Base-by-base conservation (phyloP, 2,329 filamentous ascomycete genomes). In the Apiospora koreana region DNA sequence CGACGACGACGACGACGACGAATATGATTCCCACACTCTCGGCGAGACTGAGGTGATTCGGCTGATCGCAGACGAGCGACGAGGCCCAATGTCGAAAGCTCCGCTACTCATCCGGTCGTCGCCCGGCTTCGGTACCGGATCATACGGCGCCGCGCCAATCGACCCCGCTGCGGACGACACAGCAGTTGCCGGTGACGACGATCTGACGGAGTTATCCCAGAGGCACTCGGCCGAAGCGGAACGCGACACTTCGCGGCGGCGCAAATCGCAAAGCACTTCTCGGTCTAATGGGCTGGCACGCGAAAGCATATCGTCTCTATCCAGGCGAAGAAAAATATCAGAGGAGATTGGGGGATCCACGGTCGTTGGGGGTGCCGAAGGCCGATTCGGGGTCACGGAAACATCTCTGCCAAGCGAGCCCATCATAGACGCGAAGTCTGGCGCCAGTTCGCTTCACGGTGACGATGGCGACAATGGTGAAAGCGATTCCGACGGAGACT, bases 61-160 rank as follows among this genome's bases (percentile, higher is more conserved):
- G 65, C 70, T 75, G 72, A 69, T 46, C 72, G 70, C 72, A 71
- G 69, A 70, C 71, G 69, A 74, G 46, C 67, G 67, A 71, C 70
- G 68, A 71, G 72, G 71, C 65, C 67, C 68, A 69, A 84, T 83
- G 82, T 84, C 82, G 67, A 83, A 82, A 77, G 82, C 85, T 72
- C 88, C 88, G 71, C 84, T 91, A 70, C 81, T 91, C 69, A 80
- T 89, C 78, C 86, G 87, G 71, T 88, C 88, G 67, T 88, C 88
- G 73, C 88, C 88, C 58, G 87, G 87, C 43, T 85, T 87, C 77
- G 88, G 87, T 70, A 89, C 87, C 45, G 86, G 87, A 28, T 89
- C 88, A 21, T 91, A 91, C 78, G 88, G 89, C 69, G 87, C 87
- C 5, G 83, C 88, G 28, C 87, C 86, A 6, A 75, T 86, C 54